Evolutionary conservation across 2,329 filamentous ascomycete genomes (phyloP), one percentile per base, ranked within the genome.

Genomic region (Aspergillus sp.): DNA sequence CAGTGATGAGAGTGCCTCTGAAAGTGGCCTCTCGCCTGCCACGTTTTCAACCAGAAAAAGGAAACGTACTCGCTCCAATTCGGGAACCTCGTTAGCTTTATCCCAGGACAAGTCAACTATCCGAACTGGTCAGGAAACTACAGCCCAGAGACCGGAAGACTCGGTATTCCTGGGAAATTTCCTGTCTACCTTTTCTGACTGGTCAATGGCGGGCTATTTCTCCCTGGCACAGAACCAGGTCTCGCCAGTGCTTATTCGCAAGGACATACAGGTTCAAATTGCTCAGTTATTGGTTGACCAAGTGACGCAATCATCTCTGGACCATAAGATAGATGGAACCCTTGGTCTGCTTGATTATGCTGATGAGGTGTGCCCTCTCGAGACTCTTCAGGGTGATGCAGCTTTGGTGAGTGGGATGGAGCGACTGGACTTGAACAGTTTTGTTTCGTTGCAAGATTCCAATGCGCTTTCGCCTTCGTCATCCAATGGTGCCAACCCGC

Each of bases 271-370:
- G 27, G 70, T 78, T 36, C 70, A 76, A 56, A 64, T 78, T 49
- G 77, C 76, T 13, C 77, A 80, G 58, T 61, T 80, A 7, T 59
- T 79, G 21, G 75, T 77, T 21, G 77, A 79, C 48, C 77, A 79
- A 67, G 65, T 80, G 50, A 78, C 76, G 3, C 78, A 80, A 63
- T 79, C 78, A 11, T 79, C 75, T n/a, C 66, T 81, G 10, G 64
- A 72, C 36, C 76, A 78, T 65, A 68, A 63, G 10, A 60, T 73
- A 41, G 68, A 76, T 48, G 70, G 66, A 5, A 52, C 59, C 23
- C 61, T 71, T 32, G 62, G 66, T 8, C 61, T 75, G 23, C 71
- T 68, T 44, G 68, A 64, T 41, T 67, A 74, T 27, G 71, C 73
- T 39, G 66, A 64, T 54, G 66, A 73, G 25, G 61, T 50, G 10